Evolutionary conservation across 371 early-diverging fungal species (phyloP).

Genomic region (Vairimorpha necatrix): DNA sequence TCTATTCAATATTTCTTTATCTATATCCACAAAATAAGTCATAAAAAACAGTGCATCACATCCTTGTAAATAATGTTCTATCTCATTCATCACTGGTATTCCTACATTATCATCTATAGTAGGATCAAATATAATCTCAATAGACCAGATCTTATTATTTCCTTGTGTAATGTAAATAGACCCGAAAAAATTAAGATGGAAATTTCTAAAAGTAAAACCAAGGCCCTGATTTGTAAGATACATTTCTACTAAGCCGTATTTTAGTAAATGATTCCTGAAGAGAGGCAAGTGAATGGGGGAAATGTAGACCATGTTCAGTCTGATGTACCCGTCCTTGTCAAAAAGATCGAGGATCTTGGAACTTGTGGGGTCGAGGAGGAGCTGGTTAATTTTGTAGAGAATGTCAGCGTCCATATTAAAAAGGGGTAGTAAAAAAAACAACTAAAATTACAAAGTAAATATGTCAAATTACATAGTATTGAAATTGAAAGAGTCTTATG

Average conservation of each 20-base stretch:
- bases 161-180: conserved; percentile 1
- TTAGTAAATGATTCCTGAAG: conserved; percentile 25
- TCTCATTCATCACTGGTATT: conserved; percentile 31
- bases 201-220: conserved; percentile 36
- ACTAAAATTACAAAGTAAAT: too few relatives aligned
- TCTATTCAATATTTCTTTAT: conserved; percentile 46
- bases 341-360: conserved; percentile 33
- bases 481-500: too few relatives aligned
- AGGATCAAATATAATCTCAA: conserved; percentile 59
- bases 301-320: conserved; percentile 58
- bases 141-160: conserved; percentile 37
- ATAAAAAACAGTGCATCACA: conserved; percentile 59
- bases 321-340: conserved; percentile 46
- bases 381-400: conserved; percentile 10
- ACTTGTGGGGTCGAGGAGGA: conserved; percentile 34
- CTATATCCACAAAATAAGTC: conserved; percentile 44
- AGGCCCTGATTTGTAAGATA: conserved; percentile 27
- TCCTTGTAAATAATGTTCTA: conserved; percentile 54
- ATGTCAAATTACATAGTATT: too few relatives aligned
- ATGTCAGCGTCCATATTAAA: conserved; percentile 30
- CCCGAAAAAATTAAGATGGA: conserved; percentile 40
- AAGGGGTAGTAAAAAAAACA: not conserved
- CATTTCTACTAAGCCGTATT: conserved; percentile 40
- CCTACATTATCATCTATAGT: conserved; percentile 26
- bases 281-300: conserved; percentile 42